Evolutionary conservation across 768 basidiomycete species (phyloP).

Genomic region (Termitomyces sp.): DNA sequence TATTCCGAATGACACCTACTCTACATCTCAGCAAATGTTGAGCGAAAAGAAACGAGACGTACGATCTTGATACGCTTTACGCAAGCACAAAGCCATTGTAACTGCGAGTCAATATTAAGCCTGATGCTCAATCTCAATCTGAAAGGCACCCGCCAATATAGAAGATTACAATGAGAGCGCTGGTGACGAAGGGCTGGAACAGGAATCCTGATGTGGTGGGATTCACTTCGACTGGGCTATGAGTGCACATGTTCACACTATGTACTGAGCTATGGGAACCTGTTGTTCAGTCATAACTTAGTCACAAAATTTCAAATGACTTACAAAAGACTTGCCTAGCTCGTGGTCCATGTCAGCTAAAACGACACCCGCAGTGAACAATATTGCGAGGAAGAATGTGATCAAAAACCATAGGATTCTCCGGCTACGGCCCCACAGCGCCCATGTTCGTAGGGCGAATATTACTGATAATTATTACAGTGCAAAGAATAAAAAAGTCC

Average conservation of each 20-base stretch:
- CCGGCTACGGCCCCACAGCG: not conserved
- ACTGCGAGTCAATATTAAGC: not conserved
- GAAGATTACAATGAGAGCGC: slow-evolving; percentile 1
- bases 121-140: not conserved
- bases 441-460: not conserved
- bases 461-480: not conserved
- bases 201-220: not conserved
- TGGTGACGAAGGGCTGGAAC: not conserved
- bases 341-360: not conserved
- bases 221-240: not conserved
- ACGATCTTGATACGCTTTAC: not conserved
- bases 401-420: not conserved
- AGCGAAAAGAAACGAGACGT: not conserved
- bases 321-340: not conserved
- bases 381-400: not conserved
- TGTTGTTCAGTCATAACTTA: not conserved
- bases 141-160: not conserved
- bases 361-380: not conserved
- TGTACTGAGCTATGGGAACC: not conserved
- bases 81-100: not conserved
- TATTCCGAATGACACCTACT: not conserved
- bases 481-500: not conserved
- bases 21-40: not conserved
- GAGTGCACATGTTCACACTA: not conserved
- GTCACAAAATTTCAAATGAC: not conserved